Percentiles rank a stretch among this genome's conserved stretches.
These are phyloP conservation scores for Acacia melanoxylon DNA, from an alignment of 306 rosid species.

Conservation along the genomic window DNA sequence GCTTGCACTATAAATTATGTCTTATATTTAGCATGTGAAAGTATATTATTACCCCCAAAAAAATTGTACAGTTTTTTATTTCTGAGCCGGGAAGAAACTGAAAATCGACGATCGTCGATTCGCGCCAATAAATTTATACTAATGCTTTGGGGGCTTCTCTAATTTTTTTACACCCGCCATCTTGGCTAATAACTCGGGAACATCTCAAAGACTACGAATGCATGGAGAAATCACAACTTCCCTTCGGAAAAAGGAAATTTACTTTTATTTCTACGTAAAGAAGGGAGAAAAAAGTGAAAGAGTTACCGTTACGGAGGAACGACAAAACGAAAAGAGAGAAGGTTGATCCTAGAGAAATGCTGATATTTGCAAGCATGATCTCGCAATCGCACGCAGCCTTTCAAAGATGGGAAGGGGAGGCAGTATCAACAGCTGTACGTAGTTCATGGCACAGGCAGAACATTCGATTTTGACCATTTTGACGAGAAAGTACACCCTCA, in stretches of 20 bases:
- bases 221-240: neutral
- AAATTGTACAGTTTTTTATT: too few species aligned
- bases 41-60: neutral
- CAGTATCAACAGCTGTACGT: neutral
- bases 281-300: neutral
- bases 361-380: neutral
- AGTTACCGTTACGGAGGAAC: too few species aligned
- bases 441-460: neutral
- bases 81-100: too few species aligned
- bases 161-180: neutral
- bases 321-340: neutral
- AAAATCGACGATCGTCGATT: too few species aligned
- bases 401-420: neutral
- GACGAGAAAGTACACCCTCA: neutral
- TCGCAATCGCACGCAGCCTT: neutral
- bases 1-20: too few species aligned
- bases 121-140: too few species aligned
- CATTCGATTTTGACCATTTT: neutral
- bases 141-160: neutral
- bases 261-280: too few species aligned
- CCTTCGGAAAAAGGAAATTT: neutral
- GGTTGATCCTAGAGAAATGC: neutral
- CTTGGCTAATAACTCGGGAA: neutral
- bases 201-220: neutral
- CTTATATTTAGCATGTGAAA: too few species aligned